Evolutionary conservation across 2,329 filamentous ascomycete genomes (phyloP).

Genomic region (Xylariaceae sp.): DNA sequence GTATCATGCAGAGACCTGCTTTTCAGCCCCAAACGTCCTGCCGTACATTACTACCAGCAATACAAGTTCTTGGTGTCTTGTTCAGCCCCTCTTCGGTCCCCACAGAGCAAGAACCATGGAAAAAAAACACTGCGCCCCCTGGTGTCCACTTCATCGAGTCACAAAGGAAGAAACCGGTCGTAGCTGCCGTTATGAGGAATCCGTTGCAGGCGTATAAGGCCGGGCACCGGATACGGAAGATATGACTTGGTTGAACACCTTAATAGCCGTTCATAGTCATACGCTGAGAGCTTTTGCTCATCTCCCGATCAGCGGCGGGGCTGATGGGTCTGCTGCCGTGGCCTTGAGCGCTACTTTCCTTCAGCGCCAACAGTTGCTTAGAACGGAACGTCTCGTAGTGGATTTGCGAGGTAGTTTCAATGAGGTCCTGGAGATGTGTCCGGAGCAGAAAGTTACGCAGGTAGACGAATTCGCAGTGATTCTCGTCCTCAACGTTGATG

Average conservation of each 20-base stretch:
- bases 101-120: conserved; percentile 22
- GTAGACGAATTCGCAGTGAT: conserved; percentile 99
- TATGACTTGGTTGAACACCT: conserved; percentile 26
- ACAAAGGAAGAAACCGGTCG: conserved; percentile 1
- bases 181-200: conserved; percentile 2
- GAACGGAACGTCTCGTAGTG: conserved; percentile 99
- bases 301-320: conserved; percentile 86
- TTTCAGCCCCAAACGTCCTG: conserved; percentile 20
- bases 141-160: conserved; percentile 4
- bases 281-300: conserved; percentile 94
- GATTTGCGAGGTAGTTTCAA: conserved; percentile 98
- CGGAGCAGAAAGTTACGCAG: conserved; percentile 97
- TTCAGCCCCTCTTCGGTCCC: conserved; percentile 18
- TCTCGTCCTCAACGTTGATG: conserved; percentile 99
- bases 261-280: conserved; percentile 99
- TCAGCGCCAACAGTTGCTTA: conserved; percentile 95
- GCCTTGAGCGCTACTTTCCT: conserved; percentile 91
- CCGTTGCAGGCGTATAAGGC: conserved; percentile 16
- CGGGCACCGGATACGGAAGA: conserved; percentile 23
- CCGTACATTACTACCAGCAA: conserved; percentile 22
- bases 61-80: conserved; percentile 25
- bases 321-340: conserved; percentile 88
- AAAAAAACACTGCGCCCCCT: conserved; percentile 16
- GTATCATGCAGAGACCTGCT: conserved; percentile 27
- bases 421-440: conserved; percentile 96